Evolutionary conservation across 1,284 basidiomycete genomes (phyloP), one percentile per base, ranked within the genome.

Genomic region (Ustilago bromivora): DNA sequence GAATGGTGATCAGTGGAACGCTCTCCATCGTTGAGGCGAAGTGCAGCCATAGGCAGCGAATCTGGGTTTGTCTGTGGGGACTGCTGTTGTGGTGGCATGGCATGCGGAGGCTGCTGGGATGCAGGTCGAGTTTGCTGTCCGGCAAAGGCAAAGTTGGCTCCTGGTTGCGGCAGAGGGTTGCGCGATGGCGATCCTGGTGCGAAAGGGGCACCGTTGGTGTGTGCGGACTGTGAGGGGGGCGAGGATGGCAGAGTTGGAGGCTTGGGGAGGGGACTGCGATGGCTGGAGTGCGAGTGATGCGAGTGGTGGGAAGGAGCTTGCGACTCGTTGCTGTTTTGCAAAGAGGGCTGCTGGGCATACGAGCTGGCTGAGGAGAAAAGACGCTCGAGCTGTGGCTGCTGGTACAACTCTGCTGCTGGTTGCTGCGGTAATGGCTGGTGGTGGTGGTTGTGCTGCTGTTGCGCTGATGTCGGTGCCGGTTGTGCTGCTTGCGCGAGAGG

Each of bases 321-420:
- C 57, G 74, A 68, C 23, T 65, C 62, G 49, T 62, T 62, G 47
- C 61, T 67, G 43, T 31, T 34, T 32, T 68, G 54, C 23, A 58
- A 31, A 2, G 66, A 59, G 19, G 71, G 71, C 19, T 61, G 69
- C 32, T 66, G 59, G 17, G 69, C 62, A 40, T 77, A 77, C 1
- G 75, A 77, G 64, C 70, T 77, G 35, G 75, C 75, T 1, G 75
- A 77, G 1, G 75, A 77, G 34, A 77, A 77, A 36, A 70, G 70
- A 55, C 66, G 75, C 55, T 77, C 70, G 58, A 70, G 66, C 38
- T 69, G 63, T 3, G 66, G 59, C 28, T 70, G 49, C 4, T 64
- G 36, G 12, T 47, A 12, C 11, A 40, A 36, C 28, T 55, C n/a
- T 12, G 53, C 4, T 28, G 38, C 46, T 49, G 55, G 38, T 35